Conservation (phyloP, 345 rosid species). For the Eutrema japonicum region DNA sequence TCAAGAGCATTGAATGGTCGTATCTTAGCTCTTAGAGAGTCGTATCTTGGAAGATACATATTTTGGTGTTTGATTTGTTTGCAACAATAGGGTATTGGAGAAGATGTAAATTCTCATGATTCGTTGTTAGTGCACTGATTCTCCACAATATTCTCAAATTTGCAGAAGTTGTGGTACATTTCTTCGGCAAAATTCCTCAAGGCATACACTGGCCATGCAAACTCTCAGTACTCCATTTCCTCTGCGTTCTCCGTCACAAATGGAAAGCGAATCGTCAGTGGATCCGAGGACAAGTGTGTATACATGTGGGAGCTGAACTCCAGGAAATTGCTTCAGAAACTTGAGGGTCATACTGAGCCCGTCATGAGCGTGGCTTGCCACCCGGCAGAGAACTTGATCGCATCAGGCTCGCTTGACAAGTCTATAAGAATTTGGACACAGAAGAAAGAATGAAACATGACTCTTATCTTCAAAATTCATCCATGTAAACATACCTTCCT, state of each 20-base stretch:
- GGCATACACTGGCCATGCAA: slow-evolving; percentile 79
- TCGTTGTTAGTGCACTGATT: slow-evolving; percentile 18
- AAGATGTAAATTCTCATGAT: slow-evolving; percentile 14
- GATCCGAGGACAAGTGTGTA: slow-evolving; percentile 84
- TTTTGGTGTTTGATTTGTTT: slow-evolving; percentile 21
- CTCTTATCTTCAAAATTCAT: not conserved
- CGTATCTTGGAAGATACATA: slow-evolving; percentile 13
- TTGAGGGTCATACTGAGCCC: slow-evolving; percentile 88
- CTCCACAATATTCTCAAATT: not conserved
- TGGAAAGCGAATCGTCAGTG: slow-evolving; percentile 80
- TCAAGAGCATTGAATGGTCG: not conserved
- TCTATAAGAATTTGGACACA: slow-evolving; percentile 85
- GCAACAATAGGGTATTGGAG: not conserved
- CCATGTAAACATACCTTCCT: not conserved
- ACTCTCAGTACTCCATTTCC: slow-evolving; percentile 70
- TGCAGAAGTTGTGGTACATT: slow-evolving; percentile 89
- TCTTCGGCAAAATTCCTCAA: slow-evolving; percentile 75
- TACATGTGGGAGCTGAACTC: slow-evolving; percentile 94
- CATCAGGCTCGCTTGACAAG: slow-evolving; percentile 89
- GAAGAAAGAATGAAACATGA: slow-evolving; percentile 48
- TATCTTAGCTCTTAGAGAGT: slow-evolving; percentile 1
- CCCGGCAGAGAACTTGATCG: slow-evolving; percentile 77
- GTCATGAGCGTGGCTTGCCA: slow-evolving; percentile 87
- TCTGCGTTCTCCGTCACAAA: slow-evolving; percentile 81
- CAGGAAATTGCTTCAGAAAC: slow-evolving; percentile 78